phyloP scores from a whole-genome alignment of 169 alveolate species.

The Cryptosporidium tyzzeri region DNA sequence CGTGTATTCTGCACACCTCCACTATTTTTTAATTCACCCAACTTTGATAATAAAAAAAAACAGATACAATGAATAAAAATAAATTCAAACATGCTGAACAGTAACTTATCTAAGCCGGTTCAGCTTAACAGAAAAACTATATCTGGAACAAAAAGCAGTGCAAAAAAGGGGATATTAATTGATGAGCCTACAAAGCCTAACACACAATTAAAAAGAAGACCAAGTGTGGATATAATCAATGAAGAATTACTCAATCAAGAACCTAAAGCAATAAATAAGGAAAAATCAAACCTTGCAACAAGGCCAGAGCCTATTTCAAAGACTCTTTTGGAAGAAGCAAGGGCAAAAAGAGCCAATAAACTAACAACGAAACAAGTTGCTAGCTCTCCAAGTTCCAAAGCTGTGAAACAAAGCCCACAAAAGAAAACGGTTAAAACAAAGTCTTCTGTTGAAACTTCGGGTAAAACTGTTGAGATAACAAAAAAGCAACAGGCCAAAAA shows the following conservation, averaged over 20 bases:
- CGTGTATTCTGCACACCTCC: slow-evolving; percentile 19
- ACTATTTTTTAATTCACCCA: background rate
- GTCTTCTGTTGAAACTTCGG: background rate
- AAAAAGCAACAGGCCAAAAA: background rate
- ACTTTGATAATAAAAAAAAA: background rate
- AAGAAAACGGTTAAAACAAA: slow-evolving; percentile 31
- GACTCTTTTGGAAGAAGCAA: slow-evolving; percentile 55
- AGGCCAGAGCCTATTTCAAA: slow-evolving; percentile 74
- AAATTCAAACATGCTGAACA: slow-evolving; percentile 8
- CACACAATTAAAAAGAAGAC: slow-evolving; percentile 50
- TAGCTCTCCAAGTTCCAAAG: slow-evolving; percentile 33
- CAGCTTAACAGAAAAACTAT: slow-evolving; percentile 44
- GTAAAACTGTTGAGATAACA: background rate
- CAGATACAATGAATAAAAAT: background rate
- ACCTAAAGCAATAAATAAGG: background rate
- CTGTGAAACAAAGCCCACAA: background rate
- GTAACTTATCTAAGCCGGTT: slow-evolving; percentile 65
- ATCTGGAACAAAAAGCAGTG: slow-evolving; percentile 14
- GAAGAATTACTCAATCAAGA: background rate
- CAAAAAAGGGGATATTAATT: background rate
- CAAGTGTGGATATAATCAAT: slow-evolving; percentile 9
- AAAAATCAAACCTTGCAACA: slow-evolving; percentile 40
- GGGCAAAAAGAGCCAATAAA: slow-evolving; percentile 61
- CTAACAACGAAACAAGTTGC: slow-evolving; percentile 8
- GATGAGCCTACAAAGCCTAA: slow-evolving; percentile 6